Evolutionary conservation across 805 yeast genomes (phyloP).

Genomic region (Saturnispora sanitii): DNA sequence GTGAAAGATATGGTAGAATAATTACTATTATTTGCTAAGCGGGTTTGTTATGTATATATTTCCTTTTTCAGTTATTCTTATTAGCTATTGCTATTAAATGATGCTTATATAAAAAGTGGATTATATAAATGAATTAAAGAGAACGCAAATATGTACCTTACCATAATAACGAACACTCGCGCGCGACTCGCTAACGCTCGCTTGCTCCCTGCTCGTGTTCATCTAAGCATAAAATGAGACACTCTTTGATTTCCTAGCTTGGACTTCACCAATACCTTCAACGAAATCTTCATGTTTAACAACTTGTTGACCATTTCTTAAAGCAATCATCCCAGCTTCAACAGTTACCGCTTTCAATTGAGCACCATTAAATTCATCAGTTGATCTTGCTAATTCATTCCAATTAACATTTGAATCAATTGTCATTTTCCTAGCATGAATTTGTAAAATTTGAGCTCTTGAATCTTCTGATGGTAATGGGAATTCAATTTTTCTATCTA

Average conservation of each 20-base stretch:
- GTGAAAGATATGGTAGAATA: no score
- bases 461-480: constrained; percentile 97
- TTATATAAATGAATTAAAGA: no score
- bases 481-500: constrained; percentile 96
- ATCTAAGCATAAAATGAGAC: constrained; percentile 88
- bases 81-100: not conserved
- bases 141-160: no score
- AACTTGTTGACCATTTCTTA: constrained; percentile 84
- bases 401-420: constrained; percentile 88
- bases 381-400: constrained; percentile 96
- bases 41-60: no score
- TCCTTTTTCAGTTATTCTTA: no score
- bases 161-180: no score
- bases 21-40: no score
- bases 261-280: constrained; percentile 96
- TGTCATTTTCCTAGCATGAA: constrained; percentile 95
- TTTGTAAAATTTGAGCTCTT: constrained; percentile 91
- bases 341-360: constrained; percentile 98
- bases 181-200: no score
- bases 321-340: constrained; percentile 99
- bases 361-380: constrained; percentile 98
- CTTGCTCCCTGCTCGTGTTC: no score
- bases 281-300: constrained; percentile 97
- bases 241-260: constrained; percentile 90
- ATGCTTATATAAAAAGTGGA: not conserved